Percentiles rank a stretch among this genome's conserved stretches.
Conservation (phyloP, 164 flowering plant species). For the Macadamia tetraphylla region DNA sequence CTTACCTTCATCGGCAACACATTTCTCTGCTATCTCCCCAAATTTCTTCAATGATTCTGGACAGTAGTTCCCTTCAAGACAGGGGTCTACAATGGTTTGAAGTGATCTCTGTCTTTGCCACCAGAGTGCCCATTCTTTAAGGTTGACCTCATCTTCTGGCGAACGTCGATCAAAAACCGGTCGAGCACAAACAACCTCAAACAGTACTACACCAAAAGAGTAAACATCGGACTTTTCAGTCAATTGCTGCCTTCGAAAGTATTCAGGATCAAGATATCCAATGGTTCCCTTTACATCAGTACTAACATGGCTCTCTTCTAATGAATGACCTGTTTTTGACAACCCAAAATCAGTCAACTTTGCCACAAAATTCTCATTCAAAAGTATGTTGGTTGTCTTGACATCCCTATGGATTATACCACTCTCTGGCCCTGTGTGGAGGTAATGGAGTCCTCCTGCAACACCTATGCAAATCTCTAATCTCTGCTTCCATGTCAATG, state of each 20-base stretch:
- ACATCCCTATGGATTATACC: too few species aligned
- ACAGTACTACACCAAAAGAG: conserved; percentile 69
- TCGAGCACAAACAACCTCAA: conserved; percentile 68
- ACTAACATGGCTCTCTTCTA: too few species aligned
- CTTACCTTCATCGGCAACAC: conserved; percentile 61
- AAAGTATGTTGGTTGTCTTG: too few species aligned
- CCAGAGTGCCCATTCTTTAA: conserved; percentile 52
- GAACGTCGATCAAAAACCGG: conserved; percentile 28
- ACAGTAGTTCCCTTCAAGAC: conserved; percentile 32
- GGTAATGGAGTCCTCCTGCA: conserved; percentile 46
- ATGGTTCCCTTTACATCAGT: conserved; percentile 10
- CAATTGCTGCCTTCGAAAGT: conserved; percentile 56
- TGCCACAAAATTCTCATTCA: too few species aligned
- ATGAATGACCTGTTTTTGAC: too few species aligned
- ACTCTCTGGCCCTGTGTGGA: conserved; percentile 60
- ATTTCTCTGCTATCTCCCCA: conserved; percentile 60
- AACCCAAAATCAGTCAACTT: too few species aligned
- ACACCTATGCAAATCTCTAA: conserved; percentile 34
- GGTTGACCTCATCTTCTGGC: conserved; percentile 62
- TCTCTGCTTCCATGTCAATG: conserved; percentile 60
- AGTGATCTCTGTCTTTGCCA: conserved; percentile 44
- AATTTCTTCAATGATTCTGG: conserved; percentile 45
- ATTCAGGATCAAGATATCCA: conserved; percentile 77
- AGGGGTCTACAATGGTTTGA: conserved; percentile 47
- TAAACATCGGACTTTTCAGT: conserved; percentile 60